A percentile compares a stretch with the other conserved stretches of the same genome.
Conservation (phyloP, 768 basidiomycete genomes). For the Suillus placidus region DNA sequence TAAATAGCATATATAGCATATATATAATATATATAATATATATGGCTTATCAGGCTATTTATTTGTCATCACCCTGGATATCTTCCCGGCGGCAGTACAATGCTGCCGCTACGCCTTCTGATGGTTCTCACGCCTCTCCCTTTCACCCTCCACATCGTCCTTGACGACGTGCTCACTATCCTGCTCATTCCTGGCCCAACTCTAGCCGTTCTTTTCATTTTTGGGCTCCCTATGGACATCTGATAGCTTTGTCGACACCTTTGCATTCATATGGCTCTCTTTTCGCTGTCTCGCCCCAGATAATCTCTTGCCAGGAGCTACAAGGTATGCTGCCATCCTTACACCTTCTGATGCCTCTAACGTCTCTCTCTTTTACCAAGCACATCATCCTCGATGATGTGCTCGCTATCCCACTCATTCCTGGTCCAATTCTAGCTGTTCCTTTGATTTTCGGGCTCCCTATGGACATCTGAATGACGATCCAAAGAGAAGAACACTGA, state of each 20-base stretch:
- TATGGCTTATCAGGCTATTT: background rate
- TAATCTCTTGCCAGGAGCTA: background rate
- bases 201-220: background rate
- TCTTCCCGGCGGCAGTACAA: slow-evolving; percentile 1
- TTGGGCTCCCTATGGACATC: no score
- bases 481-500: no score
- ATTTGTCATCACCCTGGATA: background rate
- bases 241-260: no score
- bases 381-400: no score
- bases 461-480: no score
- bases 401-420: no score
- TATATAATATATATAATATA: no score
- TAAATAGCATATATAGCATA: background rate
- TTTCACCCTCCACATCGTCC: background rate
- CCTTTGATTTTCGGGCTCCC: no score
- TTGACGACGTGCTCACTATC: background rate
- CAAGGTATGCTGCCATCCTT: background rate
- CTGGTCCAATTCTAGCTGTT: no score
- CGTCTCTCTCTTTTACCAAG: background rate
- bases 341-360: background rate
- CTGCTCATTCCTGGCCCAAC: background rate
- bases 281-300: background rate
- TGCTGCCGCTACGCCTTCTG: background rate
- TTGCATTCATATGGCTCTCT: background rate
- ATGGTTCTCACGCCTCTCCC: background rate